Evolutionary conservation across 805 yeast genomes (phyloP), one percentile per base, ranked within the genome.

Genomic region (Candida tibetensis): DNA sequence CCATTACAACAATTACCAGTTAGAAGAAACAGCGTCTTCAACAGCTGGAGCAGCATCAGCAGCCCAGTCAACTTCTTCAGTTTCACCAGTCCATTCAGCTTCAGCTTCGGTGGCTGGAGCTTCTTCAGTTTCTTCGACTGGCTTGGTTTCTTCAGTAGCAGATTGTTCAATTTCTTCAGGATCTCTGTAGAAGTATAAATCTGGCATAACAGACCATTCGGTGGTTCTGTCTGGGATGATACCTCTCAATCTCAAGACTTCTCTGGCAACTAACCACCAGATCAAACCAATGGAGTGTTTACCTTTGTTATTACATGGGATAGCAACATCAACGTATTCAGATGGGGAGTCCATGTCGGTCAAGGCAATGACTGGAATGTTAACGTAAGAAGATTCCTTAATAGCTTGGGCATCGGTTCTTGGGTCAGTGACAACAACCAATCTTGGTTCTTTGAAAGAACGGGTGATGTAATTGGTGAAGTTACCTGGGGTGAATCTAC

Each of bases 401-500:
- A 93, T 93, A 66, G 99, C 98, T 81, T 93, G 99, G 69, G 96
- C 86, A 70, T 93, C 99, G 60, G 98, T 91, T 85, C 98, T 91
- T 80, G 99, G 99, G 79, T 93, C 99, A 66, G 98, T 91, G 68
- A 93, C 99, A 63, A 93, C 79, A 72, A 93, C 89, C 71, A 93
- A 84, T 81, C 99, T 88, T 82, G 99, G 99, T 82, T 93, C 99
- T 81, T 91, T 93, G 96, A 93, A 93, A 62, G 97, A 88, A 79
- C 97, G 91, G 76, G 99, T 93, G 81, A 91, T 93, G 81, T 93
- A 93, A 82, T 93, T 93, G 72, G 99, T 93, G 93, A 93, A 93
- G 80, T 85, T 83, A 87, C 99, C 99, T 77, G 99, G 99, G 64
- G 99, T 93, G 86, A 93, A 93, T 81, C 99, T 89, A 78, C 99